These are phyloP conservation scores for Curvularia verruculosa DNA, from an alignment of 2,329 filamentous ascomycete genomes.

Conservation along the genomic window DNA sequence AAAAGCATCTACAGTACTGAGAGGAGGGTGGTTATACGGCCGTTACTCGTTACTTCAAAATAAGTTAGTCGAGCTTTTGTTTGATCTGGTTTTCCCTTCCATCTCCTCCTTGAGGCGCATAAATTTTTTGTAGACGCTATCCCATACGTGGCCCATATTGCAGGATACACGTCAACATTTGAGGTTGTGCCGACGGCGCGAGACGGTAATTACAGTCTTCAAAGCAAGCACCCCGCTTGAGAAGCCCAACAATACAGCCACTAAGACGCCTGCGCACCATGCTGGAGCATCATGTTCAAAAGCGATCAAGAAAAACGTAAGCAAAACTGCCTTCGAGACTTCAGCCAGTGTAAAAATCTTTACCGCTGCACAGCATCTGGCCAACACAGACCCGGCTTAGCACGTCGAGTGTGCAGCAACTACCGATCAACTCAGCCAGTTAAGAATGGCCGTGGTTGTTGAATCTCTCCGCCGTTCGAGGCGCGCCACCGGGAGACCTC, in stretches of 20 bases:
- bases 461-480: slow-evolving; percentile 14
- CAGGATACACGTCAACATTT: background rate
- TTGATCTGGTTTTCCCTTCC: background rate
- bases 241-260: slow-evolving; percentile 10
- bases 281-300: slow-evolving; percentile 4
- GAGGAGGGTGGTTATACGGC: background rate
- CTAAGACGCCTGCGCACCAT: slow-evolving; percentile 7
- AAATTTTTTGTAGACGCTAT: background rate
- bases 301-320: slow-evolving; percentile 20
- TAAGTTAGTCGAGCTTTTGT: background rate
- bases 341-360: slow-evolving; percentile 14
- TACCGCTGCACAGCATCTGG: slow-evolving; percentile 14
- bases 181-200: background rate
- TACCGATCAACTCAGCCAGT: slow-evolving; percentile 8
- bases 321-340: slow-evolving; percentile 17
- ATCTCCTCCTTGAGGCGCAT: background rate
- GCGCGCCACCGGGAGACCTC: slow-evolving; percentile 20
- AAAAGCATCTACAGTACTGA: background rate
- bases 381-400: slow-evolving; percentile 17
- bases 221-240: background rate
- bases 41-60: background rate
- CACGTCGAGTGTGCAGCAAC: slow-evolving; percentile 12
- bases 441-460: slow-evolving; percentile 9
- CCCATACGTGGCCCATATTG: background rate
- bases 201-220: slow-evolving; percentile 3